Base-by-base conservation (phyloP, 306 rosid genomes). In the Lathyrus oleraceus region DNA sequence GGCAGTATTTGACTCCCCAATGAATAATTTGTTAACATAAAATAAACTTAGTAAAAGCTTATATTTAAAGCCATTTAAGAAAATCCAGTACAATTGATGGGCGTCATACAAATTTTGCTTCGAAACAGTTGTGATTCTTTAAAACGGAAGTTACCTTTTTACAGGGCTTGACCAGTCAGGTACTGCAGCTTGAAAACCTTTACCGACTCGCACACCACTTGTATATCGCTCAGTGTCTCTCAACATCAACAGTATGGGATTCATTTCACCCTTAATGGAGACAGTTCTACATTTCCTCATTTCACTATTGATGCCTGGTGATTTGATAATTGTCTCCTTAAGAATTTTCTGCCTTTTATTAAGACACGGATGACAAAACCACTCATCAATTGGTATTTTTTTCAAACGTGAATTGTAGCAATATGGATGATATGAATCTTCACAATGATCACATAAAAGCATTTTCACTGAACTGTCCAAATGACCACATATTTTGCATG, bases 111-210 rank as follows among this genome's bases (percentile, higher is more conserved):
- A 67, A 35, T 42, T 53, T 58, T 20, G 35, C 77, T 66, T 48
- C 35, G 45, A 56, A 42, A 71, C 28, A 21, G 17, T 73, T 75
- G 25, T 65, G 73, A 48, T 65, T 30, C 35, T 2, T 30, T 61
- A 53, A 16, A 59, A 72, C 67, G 38, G 49, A 76, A 82, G 82
- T 62, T 85, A 94, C 98, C 80, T 78, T 65, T 61, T 62, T 61
- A 61, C 77, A 12, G 91, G 87, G 77, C 91, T 95, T 49, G 86
- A 84, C 97, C 98, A 90, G 32, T 83, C 90, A 53, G 71, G 88
- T 65, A 94, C 88, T 70, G 88, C 89, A 23, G 87, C 98, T 84
- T 94, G 98, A 88, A 90, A 94, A 68, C 94, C 97, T 83, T 94
- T 88, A 67, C 98, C 98, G 76, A 88, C 82, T 54, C 98, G 82